A percentile compares a stretch with the other conserved stretches of the same genome.
Conservation (phyloP, 1,139 yeast genomes). For the Debaryomyces sp. region DNA sequence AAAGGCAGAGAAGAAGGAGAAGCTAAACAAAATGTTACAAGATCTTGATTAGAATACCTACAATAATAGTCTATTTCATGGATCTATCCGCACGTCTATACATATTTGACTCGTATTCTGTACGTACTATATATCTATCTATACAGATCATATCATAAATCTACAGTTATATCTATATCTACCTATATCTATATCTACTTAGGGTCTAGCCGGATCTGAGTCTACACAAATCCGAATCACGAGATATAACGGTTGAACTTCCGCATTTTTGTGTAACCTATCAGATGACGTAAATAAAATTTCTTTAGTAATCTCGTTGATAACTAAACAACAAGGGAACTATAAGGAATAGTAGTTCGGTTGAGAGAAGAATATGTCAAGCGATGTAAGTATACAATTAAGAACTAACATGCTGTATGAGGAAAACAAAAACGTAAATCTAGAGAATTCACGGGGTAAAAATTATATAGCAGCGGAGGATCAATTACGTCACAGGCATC, state of each 20-base stretch:
- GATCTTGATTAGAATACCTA: constrained; percentile 10
- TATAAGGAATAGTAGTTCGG: not conserved
- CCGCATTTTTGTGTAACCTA: not conserved
- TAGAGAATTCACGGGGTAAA: not conserved
- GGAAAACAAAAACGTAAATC: not conserved
- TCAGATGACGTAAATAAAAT: not conserved
- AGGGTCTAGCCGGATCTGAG: not conserved
- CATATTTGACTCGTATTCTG: not conserved
- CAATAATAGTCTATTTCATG: not conserved
- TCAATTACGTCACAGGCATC: constrained; percentile 16
- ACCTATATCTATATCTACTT: not conserved
- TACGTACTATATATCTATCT: not conserved
- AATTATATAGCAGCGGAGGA: constrained; percentile 2
- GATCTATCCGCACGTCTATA: not conserved
- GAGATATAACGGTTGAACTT: not conserved
- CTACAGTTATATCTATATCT: too few species aligned
- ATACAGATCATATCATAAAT: not conserved
- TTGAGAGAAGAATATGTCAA: constrained; percentile 21
- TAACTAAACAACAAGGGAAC: not conserved
- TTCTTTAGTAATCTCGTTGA: not conserved
- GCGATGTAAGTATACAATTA: constrained; percentile 27
- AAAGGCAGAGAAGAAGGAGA: constrained; percentile 27
- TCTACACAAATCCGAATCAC: not conserved
- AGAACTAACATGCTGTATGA: not conserved
- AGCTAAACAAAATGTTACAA: constrained; percentile 27